These are phyloP conservation scores for Mycosphaerella sp. DNA, from an alignment of 2,329 filamentous ascomycete genomes.

Conservation along the genomic window DNA sequence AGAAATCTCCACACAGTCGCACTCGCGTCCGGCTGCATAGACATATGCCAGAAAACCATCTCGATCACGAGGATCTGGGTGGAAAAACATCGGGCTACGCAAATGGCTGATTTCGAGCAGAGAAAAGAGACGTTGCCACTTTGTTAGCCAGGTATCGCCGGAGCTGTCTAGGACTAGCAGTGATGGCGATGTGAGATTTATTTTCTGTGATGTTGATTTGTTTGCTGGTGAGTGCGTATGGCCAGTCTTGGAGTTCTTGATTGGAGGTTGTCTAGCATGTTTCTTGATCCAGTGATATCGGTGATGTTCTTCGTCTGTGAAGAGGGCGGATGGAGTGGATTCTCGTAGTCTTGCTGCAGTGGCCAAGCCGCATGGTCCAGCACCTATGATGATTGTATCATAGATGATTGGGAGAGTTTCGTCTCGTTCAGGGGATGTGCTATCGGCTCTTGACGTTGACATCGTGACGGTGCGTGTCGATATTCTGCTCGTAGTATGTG, in stretches of 20 bases:
- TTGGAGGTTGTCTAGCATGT: slow-evolving; percentile 54
- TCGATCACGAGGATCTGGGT: slow-evolving; percentile 68
- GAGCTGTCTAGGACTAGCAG: slow-evolving; percentile 64
- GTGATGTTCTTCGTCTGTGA: slow-evolving; percentile 76
- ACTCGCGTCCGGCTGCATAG: slow-evolving; percentile 53
- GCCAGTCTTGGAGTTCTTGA: slow-evolving; percentile 49
- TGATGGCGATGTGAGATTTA: slow-evolving; percentile 28
- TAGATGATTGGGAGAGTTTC: slow-evolving; percentile 35
- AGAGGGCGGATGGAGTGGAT: slow-evolving; percentile 67
- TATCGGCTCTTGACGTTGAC: slow-evolving; percentile 16
- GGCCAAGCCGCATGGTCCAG: slow-evolving; percentile 68
- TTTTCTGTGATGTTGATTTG: slow-evolving; percentile 15
- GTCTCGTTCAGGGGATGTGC: slow-evolving; percentile 16
- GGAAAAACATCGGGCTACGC: slow-evolving; percentile 76
- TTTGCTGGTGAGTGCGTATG: slow-evolving; percentile 27
- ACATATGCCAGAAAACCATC: slow-evolving; percentile 65
- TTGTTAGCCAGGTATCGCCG: slow-evolving; percentile 58
- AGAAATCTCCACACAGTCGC: slow-evolving; percentile 62
- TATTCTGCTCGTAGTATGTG: not conserved
- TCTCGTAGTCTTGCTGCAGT: slow-evolving; percentile 67
- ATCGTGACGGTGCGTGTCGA: not conserved
- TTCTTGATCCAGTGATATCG: slow-evolving; percentile 73
- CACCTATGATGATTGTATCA: slow-evolving; percentile 68
- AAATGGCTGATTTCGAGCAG: slow-evolving; percentile 65
- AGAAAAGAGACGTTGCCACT: slow-evolving; percentile 65